A percentile compares a stretch with the other conserved stretches of the same genome.
phyloP scores from a whole-genome alignment of 139 green algal genomes.

The Spirogloea muscicola region DNA sequence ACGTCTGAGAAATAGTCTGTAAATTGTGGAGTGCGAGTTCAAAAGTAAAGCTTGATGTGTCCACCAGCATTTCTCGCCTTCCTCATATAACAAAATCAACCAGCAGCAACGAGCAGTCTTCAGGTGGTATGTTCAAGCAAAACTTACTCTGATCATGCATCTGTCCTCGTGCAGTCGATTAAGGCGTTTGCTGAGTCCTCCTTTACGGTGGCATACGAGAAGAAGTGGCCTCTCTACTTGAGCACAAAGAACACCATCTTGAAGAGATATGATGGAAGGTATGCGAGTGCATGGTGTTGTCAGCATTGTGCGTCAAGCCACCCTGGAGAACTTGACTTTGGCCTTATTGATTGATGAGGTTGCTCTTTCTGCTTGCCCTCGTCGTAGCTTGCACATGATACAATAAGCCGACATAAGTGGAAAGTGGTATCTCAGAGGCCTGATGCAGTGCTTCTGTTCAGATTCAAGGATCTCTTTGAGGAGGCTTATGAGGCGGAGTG shows the following conservation, averaged over 20 bases:
- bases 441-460: too few relatives aligned
- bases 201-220: constrained; percentile 82
- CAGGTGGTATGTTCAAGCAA: background rate
- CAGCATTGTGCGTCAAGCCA: constrained; percentile 61
- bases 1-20: too few relatives aligned
- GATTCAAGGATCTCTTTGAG: constrained; percentile 52
- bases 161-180: constrained; percentile 71
- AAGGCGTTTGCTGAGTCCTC: constrained; percentile 82
- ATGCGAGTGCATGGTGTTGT: background rate
- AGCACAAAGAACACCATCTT: constrained; percentile 98
- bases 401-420: too few relatives aligned
- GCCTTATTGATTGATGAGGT: too few relatives aligned
- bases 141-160: background rate
- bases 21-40: too few relatives aligned
- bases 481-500: constrained; percentile 62
- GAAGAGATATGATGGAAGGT: constrained; percentile 87
- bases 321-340: constrained; percentile 67
- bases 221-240: constrained; percentile 85
- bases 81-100: too few relatives aligned
- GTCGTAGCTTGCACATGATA: too few relatives aligned
- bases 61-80: too few relatives aligned
- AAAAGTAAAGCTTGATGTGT: too few relatives aligned
- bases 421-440: too few relatives aligned
- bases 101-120: too few relatives aligned
- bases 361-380: too few relatives aligned